Percentiles rank a stretch among this genome's conserved stretches.
Conservation (phyloP, 2,329 filamentous ascomycete genomes). For the Venturia pyrina region DNA sequence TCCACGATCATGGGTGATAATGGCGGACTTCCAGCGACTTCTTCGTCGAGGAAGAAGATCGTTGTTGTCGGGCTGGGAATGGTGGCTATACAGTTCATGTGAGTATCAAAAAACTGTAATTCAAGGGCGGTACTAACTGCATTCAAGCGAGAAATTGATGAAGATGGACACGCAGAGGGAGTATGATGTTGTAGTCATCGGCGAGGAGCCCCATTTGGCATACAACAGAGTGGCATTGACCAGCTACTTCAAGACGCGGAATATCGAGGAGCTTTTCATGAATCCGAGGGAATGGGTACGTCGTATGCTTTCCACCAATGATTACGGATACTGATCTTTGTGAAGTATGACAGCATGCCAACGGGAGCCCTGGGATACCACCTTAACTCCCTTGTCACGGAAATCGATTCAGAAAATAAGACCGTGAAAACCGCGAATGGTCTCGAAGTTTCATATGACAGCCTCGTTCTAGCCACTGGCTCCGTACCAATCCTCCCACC, state of each 20-base stretch:
- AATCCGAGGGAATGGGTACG: constrained; percentile 73
- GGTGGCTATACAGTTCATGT: constrained; percentile 86
- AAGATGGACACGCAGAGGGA: constrained; percentile 71
- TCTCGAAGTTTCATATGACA: constrained; percentile 61
- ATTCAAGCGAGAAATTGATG: constrained; percentile 68
- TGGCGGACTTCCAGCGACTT: neutral
- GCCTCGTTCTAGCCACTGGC: constrained; percentile 74
- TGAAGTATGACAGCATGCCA: constrained; percentile 55
- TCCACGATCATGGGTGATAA: neutral
- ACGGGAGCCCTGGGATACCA: constrained; percentile 63
- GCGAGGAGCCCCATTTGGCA: constrained; percentile 77
- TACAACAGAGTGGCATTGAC: constrained; percentile 88
- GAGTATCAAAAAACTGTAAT: constrained; percentile 26
- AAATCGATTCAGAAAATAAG: constrained; percentile 54
- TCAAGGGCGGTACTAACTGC: neutral
- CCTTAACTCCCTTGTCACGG: constrained; percentile 62
- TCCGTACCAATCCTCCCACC: constrained; percentile 74
- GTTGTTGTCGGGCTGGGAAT: constrained; percentile 84
- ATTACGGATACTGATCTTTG: neutral
- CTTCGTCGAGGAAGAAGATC: constrained; percentile 47
- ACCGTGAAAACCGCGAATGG: constrained; percentile 61
- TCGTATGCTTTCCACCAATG: constrained; percentile 5
- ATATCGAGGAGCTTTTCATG: constrained; percentile 74
- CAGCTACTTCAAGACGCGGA: constrained; percentile 76
- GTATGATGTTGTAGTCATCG: constrained; percentile 74